phyloP scores from a whole-genome alignment of 805 yeast species.

The Brettanomyces anomalus region DNA sequence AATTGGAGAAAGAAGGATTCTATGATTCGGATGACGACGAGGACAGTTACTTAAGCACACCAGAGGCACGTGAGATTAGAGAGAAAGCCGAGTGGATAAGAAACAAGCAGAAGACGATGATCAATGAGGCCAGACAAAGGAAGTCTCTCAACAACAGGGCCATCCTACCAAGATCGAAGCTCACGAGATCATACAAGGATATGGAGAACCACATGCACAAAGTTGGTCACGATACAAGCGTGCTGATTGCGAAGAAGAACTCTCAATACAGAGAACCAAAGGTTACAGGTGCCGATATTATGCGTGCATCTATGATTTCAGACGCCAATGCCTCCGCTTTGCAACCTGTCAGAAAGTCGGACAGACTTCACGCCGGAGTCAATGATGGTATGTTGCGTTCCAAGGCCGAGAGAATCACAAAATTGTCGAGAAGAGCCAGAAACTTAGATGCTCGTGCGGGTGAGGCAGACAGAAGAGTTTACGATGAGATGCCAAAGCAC shows the following conservation, averaged over 20 bases:
- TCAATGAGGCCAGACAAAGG: conserved; percentile 76
- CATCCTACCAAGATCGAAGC: conserved; percentile 83
- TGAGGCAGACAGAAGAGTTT: conserved; percentile 89
- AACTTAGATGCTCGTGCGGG: conserved; percentile 88
- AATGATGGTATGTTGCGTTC: conserved; percentile 70
- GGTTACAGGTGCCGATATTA: conserved; percentile 70
- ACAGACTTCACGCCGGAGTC: conserved; percentile 82
- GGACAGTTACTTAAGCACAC: conserved; percentile 34
- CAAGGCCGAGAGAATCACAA: conserved; percentile 80
- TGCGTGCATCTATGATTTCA: conserved; percentile 29
- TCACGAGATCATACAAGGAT: conserved; percentile 62
- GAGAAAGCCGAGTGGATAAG: conserved; percentile 95
- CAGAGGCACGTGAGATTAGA: conserved; percentile 57
- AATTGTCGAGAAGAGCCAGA: conserved; percentile 88
- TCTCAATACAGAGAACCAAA: conserved; percentile 19
- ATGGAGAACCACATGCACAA: conserved; percentile 86
- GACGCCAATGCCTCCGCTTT: conserved; percentile 14
- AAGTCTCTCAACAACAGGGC: conserved; percentile 82
- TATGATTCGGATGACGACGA: conserved; percentile 80
- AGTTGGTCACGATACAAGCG: conserved; percentile 78
- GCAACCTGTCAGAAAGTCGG: conserved; percentile 52
- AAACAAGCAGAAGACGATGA: conserved; percentile 90
- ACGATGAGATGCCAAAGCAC: conserved; percentile 86
- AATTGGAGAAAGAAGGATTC: conserved; percentile 88
- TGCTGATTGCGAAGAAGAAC: conserved; percentile 38